A percentile compares a stretch with the other conserved stretches of the same genome.
phyloP scores from a whole-genome alignment of 2,329 filamentous ascomycete species.

The Exophiala sp. region DNA sequence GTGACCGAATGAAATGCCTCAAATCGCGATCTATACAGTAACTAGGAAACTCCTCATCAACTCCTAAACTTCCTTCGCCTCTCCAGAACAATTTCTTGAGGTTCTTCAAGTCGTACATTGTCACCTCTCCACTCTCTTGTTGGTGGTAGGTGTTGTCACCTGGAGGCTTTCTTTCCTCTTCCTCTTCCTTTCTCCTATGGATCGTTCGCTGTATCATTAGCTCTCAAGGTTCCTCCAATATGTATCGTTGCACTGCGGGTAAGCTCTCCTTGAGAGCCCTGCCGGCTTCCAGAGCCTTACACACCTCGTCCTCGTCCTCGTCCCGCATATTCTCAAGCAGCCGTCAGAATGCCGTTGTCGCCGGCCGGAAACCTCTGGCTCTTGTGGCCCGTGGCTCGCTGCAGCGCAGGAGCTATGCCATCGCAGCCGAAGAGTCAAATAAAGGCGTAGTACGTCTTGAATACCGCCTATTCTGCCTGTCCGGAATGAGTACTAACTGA shows the following conservation, averaged over 20 bases:
- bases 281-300: slow-evolving; percentile 18
- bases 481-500: neutral
- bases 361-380: slow-evolving; percentile 40
- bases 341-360: slow-evolving; percentile 29
- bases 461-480: neutral
- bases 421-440: slow-evolving; percentile 52
- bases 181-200: slow-evolving; percentile 19
- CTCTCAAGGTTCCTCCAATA: slow-evolving; percentile 8
- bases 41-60: too few relatives aligned
- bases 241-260: slow-evolving; percentile 24
- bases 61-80: too few relatives aligned
- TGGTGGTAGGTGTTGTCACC: slow-evolving; percentile 9
- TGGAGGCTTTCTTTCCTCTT: neutral
- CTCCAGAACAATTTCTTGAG: too few relatives aligned
- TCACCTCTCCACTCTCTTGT: slow-evolving; percentile 8
- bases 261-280: slow-evolving; percentile 21
- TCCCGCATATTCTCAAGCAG: slow-evolving; percentile 1
- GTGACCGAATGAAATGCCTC: slow-evolving; percentile 1
- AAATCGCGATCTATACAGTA: neutral
- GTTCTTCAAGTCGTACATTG: slow-evolving; percentile 1
- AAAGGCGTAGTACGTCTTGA: slow-evolving; percentile 55
- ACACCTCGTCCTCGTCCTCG: slow-evolving; percentile 10
- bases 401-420: slow-evolving; percentile 52
- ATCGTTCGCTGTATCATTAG: slow-evolving; percentile 23
- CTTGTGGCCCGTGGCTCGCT: slow-evolving; percentile 36